Conservation (phyloP, 208 protist species). For the Leishmania tropica region DNA sequence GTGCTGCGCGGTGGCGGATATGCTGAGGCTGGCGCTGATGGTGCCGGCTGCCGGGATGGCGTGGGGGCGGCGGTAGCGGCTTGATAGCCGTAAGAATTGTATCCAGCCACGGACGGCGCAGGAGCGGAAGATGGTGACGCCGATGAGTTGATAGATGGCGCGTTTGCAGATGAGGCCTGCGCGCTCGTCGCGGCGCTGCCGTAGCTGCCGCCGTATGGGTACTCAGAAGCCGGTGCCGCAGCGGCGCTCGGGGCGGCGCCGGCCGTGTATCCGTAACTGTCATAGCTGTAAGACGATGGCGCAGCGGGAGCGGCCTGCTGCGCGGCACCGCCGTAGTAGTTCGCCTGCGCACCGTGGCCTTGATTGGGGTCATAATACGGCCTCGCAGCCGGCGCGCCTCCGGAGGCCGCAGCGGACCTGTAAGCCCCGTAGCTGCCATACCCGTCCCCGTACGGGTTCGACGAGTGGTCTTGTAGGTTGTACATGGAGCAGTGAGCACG, state of each 20-base stretch:
- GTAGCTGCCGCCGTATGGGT: slow-evolving; percentile 27
- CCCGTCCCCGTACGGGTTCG: slow-evolving; percentile 28
- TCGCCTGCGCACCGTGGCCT: slow-evolving; percentile 6
- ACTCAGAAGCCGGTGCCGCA: slow-evolving; percentile 17
- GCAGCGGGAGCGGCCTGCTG: neutral
- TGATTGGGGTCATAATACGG: slow-evolving; percentile 18
- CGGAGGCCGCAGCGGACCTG: slow-evolving; percentile 8
- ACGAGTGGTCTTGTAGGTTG: slow-evolving; percentile 10
- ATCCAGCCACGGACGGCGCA: slow-evolving; percentile 4
- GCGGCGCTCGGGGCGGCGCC: neutral
- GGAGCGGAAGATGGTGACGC: slow-evolving; percentile 4
- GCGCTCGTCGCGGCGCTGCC: slow-evolving; percentile 16
- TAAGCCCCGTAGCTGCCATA: slow-evolving; percentile 38
- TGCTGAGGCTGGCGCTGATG: slow-evolving; percentile 2
- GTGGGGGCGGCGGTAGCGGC: neutral
- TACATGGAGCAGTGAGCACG: slow-evolving; percentile 14
- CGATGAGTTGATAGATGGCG: slow-evolving; percentile 24
- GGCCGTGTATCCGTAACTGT: neutral
- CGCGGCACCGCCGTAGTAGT: slow-evolving; percentile 12
- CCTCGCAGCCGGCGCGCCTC: neutral
- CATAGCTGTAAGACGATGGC: slow-evolving; percentile 6
- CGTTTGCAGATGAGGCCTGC: slow-evolving; percentile 3
- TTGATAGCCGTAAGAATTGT: slow-evolving; percentile 23
- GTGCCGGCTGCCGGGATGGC: neutral
- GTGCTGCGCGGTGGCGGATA: neutral